Evolutionary conservation across 306 rosid species (phyloP).

Genomic region (Trichosanthes truncata): DNA sequence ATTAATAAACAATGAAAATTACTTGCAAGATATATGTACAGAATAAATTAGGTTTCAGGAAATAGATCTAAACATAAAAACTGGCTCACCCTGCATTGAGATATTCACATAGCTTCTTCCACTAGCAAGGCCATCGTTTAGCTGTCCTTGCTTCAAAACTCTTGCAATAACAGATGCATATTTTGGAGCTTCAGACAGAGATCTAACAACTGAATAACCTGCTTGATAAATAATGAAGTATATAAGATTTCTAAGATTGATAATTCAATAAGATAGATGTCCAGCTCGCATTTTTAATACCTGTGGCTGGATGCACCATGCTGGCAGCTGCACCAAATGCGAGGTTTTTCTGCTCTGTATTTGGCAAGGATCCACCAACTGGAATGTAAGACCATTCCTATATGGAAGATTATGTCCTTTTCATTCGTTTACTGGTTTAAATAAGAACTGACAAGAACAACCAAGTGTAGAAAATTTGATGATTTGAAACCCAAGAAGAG

Average conservation of each 20-base stretch:
- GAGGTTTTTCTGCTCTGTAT: slow-evolving; percentile 89
- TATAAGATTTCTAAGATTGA: slow-evolving; percentile 9
- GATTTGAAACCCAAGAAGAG: not conserved
- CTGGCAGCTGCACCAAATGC: slow-evolving; percentile 99
- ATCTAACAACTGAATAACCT: slow-evolving; percentile 98
- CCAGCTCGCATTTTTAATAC: slow-evolving; percentile 18
- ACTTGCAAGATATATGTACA: not conserved
- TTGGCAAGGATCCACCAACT: slow-evolving; percentile 94
- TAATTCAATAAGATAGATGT: slow-evolving; percentile 6
- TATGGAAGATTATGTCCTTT: slow-evolving; percentile 11
- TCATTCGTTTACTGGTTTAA: not conserved
- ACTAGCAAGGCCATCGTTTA: slow-evolving; percentile 16
- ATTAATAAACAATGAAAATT: not conserved
- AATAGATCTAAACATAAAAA: not conserved
- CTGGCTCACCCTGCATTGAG: slow-evolving; percentile 60
- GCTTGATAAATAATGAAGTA: slow-evolving; percentile 16
- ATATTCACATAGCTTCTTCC: slow-evolving; percentile 42
- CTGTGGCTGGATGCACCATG: slow-evolving; percentile 99
- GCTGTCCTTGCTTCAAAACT: slow-evolving; percentile 51
- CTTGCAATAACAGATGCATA: slow-evolving; percentile 81
- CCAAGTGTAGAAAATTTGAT: not conserved
- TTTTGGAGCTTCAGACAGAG: slow-evolving; percentile 93
- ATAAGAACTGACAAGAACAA: not conserved
- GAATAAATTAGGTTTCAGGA: not conserved
- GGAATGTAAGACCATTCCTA: slow-evolving; percentile 99